phyloP scores from a whole-genome alignment of 495 filamentous ascomycete genomes.

The Hypoxylon fragiforme region DNA sequence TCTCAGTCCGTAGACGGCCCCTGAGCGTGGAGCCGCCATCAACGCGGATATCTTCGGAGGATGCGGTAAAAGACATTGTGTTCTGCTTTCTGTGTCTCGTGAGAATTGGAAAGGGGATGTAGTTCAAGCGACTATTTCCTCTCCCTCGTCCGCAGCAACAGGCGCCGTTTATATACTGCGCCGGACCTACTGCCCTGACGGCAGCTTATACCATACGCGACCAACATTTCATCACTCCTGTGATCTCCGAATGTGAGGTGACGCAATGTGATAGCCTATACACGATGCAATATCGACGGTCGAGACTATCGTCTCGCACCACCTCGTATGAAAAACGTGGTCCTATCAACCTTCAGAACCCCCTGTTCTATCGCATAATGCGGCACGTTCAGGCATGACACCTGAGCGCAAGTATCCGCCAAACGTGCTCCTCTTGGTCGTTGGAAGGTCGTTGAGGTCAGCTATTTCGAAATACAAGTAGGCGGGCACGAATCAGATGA shows the following conservation, averaged over 20 bases:
- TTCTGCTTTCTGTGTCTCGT: neutral
- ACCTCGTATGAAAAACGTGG: neutral
- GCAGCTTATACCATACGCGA: neutral
- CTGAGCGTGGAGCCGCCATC: neutral
- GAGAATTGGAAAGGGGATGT: neutral
- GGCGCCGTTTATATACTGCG: neutral
- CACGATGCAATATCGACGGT: neutral
- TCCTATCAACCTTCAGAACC: neutral
- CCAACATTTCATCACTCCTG: neutral
- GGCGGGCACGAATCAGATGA: neutral
- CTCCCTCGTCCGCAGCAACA: neutral
- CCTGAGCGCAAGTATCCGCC: no score
- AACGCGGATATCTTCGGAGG: neutral
- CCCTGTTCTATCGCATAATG: neutral
- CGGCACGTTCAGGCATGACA: neutral
- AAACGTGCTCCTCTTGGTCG: neutral
- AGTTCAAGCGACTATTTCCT: neutral
- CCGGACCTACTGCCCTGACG: neutral
- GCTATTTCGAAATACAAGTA: no score
- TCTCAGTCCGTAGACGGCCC: neutral
- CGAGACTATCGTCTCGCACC: neutral
- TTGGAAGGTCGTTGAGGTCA: neutral
- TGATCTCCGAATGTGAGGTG: neutral
- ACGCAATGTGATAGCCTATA: neutral
- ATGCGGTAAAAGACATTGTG: neutral